Evolutionary conservation across 768 basidiomycete species (phyloP), one percentile per base, ranked within the genome.

Genomic region (Tricholoma bakamatsutake): DNA sequence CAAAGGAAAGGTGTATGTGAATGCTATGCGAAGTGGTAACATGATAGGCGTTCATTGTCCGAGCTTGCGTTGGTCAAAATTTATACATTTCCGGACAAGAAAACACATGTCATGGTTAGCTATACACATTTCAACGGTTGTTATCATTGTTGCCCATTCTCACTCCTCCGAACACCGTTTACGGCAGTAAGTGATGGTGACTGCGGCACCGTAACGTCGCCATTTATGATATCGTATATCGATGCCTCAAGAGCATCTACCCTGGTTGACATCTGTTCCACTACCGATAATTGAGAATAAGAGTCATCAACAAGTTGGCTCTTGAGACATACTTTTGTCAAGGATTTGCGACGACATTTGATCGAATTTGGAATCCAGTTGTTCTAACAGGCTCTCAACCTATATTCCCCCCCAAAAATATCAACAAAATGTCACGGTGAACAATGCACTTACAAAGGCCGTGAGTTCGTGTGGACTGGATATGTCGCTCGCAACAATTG

Each of bases 381-480:
- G 88, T 61, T 91, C 88, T 10, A 97, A 72, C 18, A 97, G 73
- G 11, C 83, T 88, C 71, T 97, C 94, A 11, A 96, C 92, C 93
- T 95, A 61, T 15, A 35, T 33, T 17, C 52, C 11, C 28, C 33
- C 42, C 61, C 24, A 49, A 27, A 21, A 39, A 5, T 18, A 18
- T 28, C 10, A 4, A 31, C 28, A 48, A 28, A 1, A 13, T 13
- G 40, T 40, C n/a, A 6, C 42, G 46, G 17, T 9, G 33, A 18
- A 35, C 12, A 17, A 57, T 28, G 50, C 30, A 80, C 90, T 71
- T 67, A 97, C 94, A 72, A 94, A 97, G 18, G 92, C 92, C 30
- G 94, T 96, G 60, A 97, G 71, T 68, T 97, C 94, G 67, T 95
- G 93, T 1, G 94, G 94, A 64, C 90, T 93, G 2, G 93, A 92